phyloP scores from a whole-genome alignment of 1,284 basidiomycete species.

The Grifola frondosa region DNA sequence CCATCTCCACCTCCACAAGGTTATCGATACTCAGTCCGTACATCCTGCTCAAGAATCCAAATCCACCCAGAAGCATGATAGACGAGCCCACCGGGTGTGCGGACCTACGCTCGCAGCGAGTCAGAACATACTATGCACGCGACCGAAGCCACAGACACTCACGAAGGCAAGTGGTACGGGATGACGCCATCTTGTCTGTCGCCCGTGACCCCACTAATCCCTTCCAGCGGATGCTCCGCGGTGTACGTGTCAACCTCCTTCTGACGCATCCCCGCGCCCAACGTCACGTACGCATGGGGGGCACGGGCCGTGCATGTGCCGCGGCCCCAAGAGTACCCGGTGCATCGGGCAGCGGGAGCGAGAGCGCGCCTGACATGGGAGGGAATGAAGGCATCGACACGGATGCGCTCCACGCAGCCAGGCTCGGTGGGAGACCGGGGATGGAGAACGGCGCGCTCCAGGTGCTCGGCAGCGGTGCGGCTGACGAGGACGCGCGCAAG shows the following conservation, averaged over 20 bases:
- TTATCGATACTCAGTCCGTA: slow-evolving; percentile 86
- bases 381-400: background rate
- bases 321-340: slow-evolving; percentile 9
- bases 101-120: slow-evolving; percentile 40
- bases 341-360: background rate
- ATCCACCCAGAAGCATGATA: slow-evolving; percentile 85
- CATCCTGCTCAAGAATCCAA: slow-evolving; percentile 83
- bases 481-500: background rate
- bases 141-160: slow-evolving; percentile 30
- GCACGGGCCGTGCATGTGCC: slow-evolving; percentile 47
- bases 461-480: background rate
- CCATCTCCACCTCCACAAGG: slow-evolving; percentile 83
- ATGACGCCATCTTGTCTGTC: slow-evolving; percentile 52
- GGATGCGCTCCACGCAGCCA: slow-evolving; percentile 9
- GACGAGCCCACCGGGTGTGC: slow-evolving; percentile 79
- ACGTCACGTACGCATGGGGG: slow-evolving; percentile 73
- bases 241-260: slow-evolving; percentile 82
- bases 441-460: background rate
- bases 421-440: background rate
- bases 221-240: slow-evolving; percentile 66
- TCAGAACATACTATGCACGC: slow-evolving; percentile 9
- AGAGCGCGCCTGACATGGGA: background rate
- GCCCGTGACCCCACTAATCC: slow-evolving; percentile 37
- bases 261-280: slow-evolving; percentile 80
- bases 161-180: slow-evolving; percentile 85